phyloP scores from a whole-genome alignment of 441 rosid genomes.

The Erysimum cheiri region DNA sequence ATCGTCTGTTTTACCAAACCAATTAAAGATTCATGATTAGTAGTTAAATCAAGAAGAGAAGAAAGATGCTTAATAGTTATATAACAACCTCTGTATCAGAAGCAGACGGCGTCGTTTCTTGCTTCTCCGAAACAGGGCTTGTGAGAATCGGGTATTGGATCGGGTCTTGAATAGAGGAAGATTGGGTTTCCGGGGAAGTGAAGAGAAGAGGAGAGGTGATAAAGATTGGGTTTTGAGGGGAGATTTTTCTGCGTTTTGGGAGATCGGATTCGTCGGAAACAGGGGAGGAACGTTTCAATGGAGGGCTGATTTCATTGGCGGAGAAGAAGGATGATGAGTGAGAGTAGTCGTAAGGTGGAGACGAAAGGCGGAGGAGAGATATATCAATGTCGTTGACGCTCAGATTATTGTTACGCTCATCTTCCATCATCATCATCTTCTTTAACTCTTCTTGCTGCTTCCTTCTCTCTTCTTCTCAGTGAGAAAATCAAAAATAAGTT shows the following conservation, averaged over 20 bases:
- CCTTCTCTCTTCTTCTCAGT: constrained; percentile 2
- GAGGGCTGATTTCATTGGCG: constrained; percentile 31
- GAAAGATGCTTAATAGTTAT: not conserved
- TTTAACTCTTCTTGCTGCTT: not conserved
- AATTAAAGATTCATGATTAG: constrained; percentile 18
- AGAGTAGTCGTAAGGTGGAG: constrained; percentile 29
- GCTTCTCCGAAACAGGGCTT: constrained; percentile 23
- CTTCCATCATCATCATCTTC: constrained; percentile 29
- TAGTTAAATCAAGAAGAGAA: constrained; percentile 5
- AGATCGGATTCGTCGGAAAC: constrained; percentile 39
- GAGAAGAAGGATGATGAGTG: constrained; percentile 15
- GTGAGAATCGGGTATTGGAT: constrained; percentile 1
- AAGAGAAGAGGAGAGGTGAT: constrained; percentile 27
- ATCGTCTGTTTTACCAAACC: constrained; percentile 28
- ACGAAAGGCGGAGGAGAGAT: constrained; percentile 42
- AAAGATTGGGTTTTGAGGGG: constrained; percentile 24
- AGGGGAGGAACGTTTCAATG: constrained; percentile 43
- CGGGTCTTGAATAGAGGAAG: constrained; percentile 11
- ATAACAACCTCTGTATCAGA: constrained; percentile 25
- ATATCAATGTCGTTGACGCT: constrained; percentile 42
- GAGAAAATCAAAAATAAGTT: constrained; percentile 2
- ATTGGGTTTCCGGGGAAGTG: constrained; percentile 9
- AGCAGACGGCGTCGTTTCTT: constrained; percentile 32
- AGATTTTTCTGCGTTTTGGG: constrained; percentile 39
- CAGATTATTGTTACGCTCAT: constrained; percentile 18